These are phyloP conservation scores for Sodiomyces alkalinus DNA, from an alignment of 2,329 filamentous ascomycete species.

Conservation along the genomic window DNA sequence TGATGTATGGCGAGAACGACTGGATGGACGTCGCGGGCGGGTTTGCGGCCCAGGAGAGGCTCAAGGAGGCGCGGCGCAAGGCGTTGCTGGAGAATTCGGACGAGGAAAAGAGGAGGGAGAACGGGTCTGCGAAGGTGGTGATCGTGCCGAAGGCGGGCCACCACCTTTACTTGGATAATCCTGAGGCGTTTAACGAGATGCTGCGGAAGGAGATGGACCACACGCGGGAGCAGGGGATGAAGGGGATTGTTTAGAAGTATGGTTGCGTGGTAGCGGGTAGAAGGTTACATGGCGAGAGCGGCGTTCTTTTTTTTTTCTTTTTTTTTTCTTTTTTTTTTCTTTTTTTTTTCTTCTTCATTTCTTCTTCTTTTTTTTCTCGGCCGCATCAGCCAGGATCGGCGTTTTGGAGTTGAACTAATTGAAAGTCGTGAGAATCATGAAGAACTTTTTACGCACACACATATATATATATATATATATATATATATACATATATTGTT, in stretches of 20 bases:
- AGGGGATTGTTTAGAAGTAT: conserved; percentile 1
- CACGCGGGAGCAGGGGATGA: conserved; percentile 13
- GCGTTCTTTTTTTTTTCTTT: too few species aligned
- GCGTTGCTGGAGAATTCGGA: conserved; percentile 45
- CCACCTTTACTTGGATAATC: conserved; percentile 45
- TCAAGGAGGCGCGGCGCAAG: conserved; percentile 51
- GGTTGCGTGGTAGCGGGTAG: too few species aligned
- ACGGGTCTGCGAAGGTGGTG: conserved; percentile 68
- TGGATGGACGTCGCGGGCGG: conserved; percentile 97
- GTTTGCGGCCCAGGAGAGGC: conserved; percentile 61
- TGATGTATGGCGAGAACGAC: conserved; percentile 96
- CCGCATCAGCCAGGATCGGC: too few species aligned
- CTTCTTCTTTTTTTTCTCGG: too few species aligned
- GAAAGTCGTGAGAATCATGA: too few species aligned
- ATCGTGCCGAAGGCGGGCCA: conserved; percentile 51
- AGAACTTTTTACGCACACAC: too few species aligned
- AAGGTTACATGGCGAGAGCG: too few species aligned
- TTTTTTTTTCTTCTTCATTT: too few species aligned
- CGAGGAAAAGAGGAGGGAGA: conserved; percentile 57
- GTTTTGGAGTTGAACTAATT: too few species aligned
- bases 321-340: too few species aligned
- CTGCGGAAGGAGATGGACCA: conserved; percentile 38
- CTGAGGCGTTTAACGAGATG: conserved; percentile 39
- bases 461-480: too few species aligned
- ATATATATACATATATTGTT: too few species aligned